Base-by-base conservation (phyloP, 2,329 filamentous ascomycete genomes). In the Exophiala oligosperma region DNA sequence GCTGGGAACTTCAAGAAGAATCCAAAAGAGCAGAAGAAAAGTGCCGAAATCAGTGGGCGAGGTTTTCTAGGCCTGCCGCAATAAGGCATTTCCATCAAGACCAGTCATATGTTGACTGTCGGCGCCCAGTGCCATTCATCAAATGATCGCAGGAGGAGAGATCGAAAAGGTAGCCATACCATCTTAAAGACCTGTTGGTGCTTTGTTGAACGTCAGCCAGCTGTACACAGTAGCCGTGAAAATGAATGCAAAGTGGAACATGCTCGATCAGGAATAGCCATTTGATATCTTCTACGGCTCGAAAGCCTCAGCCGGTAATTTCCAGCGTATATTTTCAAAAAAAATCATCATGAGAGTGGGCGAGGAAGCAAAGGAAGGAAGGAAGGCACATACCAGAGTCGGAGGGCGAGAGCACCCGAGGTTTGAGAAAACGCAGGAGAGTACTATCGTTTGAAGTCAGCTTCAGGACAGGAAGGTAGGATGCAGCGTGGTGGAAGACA, bases 61-160 rank as follows among this genome's bases (percentile, higher is more conserved):
- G 92, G 92, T 96, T 96, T 96, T 95, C 91, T 95, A 96, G 91
- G 92, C 92, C 91, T 96, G 91, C 90, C 91, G 77, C 91, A 90
- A 90, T 84, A 78, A 72, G 90, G 91, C 91, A 85, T 89, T 84
- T 86, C 92, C 90, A 81, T 92, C 91, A 91, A 86, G 85, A 79
- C 76, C 74, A 71, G 69, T 74, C 72, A 76, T 24, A 4, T 73
- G 76, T 74, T 74, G 74, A 75, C 79, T 62, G 76, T 95, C 91
- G 88, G 92, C 93, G 92, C 92, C 92, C 92, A 96, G 92, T 96
- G 92, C 92, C 90, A 82, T 89, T 91, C 90, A 92, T 93, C 90
- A 90, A 85, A 68, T 70, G 73, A 77, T 66, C 43, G 52, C 59
- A 37, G 57, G 47, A 40, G 26, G 62, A 64, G 66, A 44, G 59